Percentiles rank a stretch among this genome's conserved stretches.
Evolutionary conservation across 345 rosid genomes (phyloP).

Genomic region (Linum lewisii): DNA sequence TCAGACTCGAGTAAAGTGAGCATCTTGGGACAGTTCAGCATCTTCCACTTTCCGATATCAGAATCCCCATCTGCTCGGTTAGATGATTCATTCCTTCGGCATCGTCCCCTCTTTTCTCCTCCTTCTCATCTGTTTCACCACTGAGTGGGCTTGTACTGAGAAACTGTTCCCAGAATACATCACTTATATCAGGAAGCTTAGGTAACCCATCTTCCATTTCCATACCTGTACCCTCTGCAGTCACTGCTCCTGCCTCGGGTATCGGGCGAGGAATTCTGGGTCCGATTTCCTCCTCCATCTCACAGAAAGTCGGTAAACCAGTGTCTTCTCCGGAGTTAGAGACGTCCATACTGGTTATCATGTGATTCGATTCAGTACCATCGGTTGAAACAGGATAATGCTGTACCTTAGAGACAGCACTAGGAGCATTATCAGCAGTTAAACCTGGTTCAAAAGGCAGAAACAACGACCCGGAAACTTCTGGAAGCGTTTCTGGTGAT

Average conservation of each 20-base stretch:
- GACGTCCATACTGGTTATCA: constrained; percentile 9
- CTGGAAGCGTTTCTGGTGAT: constrained; percentile 16
- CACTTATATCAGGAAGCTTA: constrained; percentile 47
- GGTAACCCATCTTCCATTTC: constrained; percentile 22
- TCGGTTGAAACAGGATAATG: constrained; percentile 15
- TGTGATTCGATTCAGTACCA: constrained; percentile 12
- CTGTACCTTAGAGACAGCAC: constrained; percentile 24
- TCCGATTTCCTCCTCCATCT: too few relatives aligned
- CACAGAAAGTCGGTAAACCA: neutral
- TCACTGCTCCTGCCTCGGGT: neutral
- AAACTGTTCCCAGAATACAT: constrained; percentile 28
- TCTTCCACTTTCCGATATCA: constrained; percentile 12
- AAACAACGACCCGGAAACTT: constrained; percentile 10
- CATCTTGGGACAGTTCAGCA: too few relatives aligned
- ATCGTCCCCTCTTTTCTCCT: constrained; percentile 13
- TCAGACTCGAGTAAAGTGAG: too few relatives aligned
- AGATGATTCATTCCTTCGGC: constrained; percentile 18
- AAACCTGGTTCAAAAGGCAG: constrained; percentile 22
- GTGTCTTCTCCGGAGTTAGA: constrained; percentile 10
- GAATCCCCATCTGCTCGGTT: constrained; percentile 20
- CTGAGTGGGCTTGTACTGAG: constrained; percentile 10
- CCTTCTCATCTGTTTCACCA: too few relatives aligned
- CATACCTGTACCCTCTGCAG: neutral
- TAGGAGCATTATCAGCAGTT: constrained; percentile 17
- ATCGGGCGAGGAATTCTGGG: constrained; percentile 3